phyloP scores from a whole-genome alignment of 164 flowering plant genomes.

The Aristolochia contorta region DNA sequence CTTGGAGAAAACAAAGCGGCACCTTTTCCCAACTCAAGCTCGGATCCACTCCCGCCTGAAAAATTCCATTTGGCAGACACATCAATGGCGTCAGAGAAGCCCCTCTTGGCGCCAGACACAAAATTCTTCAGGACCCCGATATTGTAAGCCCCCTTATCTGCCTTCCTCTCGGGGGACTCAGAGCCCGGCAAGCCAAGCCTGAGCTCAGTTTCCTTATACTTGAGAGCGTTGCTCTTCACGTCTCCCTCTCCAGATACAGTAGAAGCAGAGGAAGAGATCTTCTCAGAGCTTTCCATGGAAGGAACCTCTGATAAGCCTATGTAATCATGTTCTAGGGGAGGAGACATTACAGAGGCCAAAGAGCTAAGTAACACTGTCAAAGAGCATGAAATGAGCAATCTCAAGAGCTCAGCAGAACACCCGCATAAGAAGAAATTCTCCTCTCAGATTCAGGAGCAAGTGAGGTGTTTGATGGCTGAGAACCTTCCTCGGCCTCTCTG shows the following conservation, averaged over 20 bases:
- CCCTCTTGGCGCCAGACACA: constrained; percentile 63
- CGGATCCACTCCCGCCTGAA: constrained; percentile 41
- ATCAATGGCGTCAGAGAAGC: constrained; percentile 54
- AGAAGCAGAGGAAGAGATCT: constrained; percentile 15
- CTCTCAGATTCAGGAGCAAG: background rate
- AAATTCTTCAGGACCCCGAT: constrained; percentile 25
- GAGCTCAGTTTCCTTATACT: constrained; percentile 57
- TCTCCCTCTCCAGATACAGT: constrained; percentile 10
- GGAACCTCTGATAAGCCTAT: constrained; percentile 57
- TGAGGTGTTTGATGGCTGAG: constrained; percentile 6
- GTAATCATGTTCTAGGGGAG: constrained; percentile 55
- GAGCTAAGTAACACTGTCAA: constrained; percentile 7
- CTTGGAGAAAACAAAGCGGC: constrained; percentile 38
- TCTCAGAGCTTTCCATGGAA: constrained; percentile 38
- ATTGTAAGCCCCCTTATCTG: constrained; percentile 17
- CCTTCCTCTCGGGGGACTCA: constrained; percentile 52
- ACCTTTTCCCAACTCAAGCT: constrained; percentile 27
- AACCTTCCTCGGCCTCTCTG: constrained; percentile 14
- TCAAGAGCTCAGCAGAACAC: no score
- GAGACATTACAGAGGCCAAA: constrained; percentile 31
- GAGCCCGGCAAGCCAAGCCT: constrained; percentile 92
- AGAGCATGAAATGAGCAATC: constrained; percentile 4
- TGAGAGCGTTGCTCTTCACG: constrained; percentile 9
- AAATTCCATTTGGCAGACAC: constrained; percentile 63
- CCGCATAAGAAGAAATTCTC: background rate